Evolutionary conservation across 2,329 filamentous ascomycete genomes (phyloP).

Genomic region (Penicillium glabrum): DNA sequence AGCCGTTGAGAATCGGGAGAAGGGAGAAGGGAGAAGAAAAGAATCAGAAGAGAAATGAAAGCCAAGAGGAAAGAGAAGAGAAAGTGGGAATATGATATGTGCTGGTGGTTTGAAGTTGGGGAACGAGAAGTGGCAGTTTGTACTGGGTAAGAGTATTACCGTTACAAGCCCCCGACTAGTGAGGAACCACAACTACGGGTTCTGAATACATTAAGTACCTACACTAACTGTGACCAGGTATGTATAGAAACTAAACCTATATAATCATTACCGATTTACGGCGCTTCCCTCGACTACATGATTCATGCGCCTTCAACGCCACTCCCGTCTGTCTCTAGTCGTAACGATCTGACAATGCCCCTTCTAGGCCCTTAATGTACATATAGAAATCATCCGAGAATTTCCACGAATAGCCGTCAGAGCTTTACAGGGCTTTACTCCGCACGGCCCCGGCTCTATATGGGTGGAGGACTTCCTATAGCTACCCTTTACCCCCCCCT

Average conservation of each 20-base stretch:
- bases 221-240: not conserved
- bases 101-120: not conserved
- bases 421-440: not conserved
- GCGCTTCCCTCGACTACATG: constrained; percentile 19
- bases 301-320: constrained; percentile 7
- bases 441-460: constrained; percentile 1
- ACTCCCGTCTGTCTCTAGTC: constrained; percentile 6
- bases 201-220: not conserved
- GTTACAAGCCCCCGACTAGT: not conserved
- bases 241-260: not conserved
- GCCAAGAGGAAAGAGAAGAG: constrained; percentile 2
- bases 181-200: not conserved
- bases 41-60: not conserved
- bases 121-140: not conserved
- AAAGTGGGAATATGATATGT: constrained; percentile 12
- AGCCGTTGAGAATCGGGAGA: not conserved
- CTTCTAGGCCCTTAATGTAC: not conserved
- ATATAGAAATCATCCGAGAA: not conserved
- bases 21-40: constrained; percentile 2
- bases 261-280: constrained; percentile 16
- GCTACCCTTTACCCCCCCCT: not conserved
- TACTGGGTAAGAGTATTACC: not conserved
- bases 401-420: not conserved
- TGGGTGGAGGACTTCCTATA: not conserved
- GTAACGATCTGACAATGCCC: not conserved